phyloP scores from a whole-genome alignment of 106 monocot species.

The Posidonia australis region DNA sequence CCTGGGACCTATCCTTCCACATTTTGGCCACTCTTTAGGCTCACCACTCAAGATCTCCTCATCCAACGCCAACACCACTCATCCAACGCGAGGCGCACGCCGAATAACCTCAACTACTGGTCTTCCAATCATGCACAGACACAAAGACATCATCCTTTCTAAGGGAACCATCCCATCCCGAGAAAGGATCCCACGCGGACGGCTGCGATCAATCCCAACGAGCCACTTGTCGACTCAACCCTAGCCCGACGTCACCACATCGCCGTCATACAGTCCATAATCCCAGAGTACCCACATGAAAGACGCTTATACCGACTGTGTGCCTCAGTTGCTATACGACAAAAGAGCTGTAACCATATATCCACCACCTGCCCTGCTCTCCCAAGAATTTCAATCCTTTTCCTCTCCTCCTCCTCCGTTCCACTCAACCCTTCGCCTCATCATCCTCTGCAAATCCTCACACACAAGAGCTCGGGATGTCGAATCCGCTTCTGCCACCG shows the following conservation, averaged over 20 bases:
- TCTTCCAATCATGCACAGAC: too few species aligned
- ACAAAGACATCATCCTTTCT: too few species aligned
- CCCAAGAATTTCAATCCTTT: neutral
- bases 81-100: too few species aligned
- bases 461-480: neutral
- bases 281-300: neutral
- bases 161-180: too few species aligned
- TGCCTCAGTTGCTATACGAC: neutral
- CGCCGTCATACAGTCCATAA: neutral
- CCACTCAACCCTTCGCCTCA: neutral
- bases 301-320: neutral
- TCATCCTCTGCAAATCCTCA: neutral
- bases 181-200: constrained; percentile 1
- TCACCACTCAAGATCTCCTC: too few species aligned
- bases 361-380: neutral
- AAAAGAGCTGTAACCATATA: neutral
- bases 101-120: too few species aligned
- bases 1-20: too few species aligned
- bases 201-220: neutral
- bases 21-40: too few species aligned
- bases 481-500: constrained; percentile 8
- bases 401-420: neutral
- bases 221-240: neutral
- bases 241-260: neutral
- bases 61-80: too few species aligned